These are phyloP conservation scores for Helotiales sp. DNA, from an alignment of 2,329 filamentous ascomycete species.

Conservation along the genomic window DNA sequence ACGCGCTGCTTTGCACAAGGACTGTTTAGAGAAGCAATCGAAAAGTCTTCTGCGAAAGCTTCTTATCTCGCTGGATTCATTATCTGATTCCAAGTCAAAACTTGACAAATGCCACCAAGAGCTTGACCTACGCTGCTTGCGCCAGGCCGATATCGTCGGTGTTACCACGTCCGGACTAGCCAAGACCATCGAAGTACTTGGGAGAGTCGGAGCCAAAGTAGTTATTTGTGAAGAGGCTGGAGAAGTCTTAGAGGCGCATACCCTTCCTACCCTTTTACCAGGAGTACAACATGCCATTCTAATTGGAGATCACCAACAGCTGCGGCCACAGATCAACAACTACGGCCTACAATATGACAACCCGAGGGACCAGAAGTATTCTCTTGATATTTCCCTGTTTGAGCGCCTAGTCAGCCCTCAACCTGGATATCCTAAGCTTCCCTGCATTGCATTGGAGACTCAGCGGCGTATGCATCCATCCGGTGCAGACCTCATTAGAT, in stretches of 20 bases:
- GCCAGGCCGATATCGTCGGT: constrained; percentile 49
- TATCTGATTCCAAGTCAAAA: not conserved
- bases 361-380: constrained; percentile 35
- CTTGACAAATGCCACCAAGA: not conserved
- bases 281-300: constrained; percentile 39
- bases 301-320: constrained; percentile 45
- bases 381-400: constrained; percentile 51
- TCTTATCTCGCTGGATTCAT: not conserved
- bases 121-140: not conserved
- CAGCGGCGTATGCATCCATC: constrained; percentile 67
- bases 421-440: constrained; percentile 23
- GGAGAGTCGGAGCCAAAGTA: constrained; percentile 40
- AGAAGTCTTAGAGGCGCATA: constrained; percentile 43
- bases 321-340: constrained; percentile 38
- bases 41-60: not conserved
- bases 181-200: constrained; percentile 43
- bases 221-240: constrained; percentile 45
- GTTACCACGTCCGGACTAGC: constrained; percentile 53
- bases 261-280: constrained; percentile 41
- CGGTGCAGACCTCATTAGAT: constrained; percentile 58
- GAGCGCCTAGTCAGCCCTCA: constrained; percentile 46
- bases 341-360: constrained; percentile 22
- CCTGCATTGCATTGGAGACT: constrained; percentile 47
- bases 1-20: not conserved
- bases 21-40: not conserved